Evolutionary conservation across 2,329 filamentous ascomycete species (phyloP), one percentile per base, ranked within the genome.

Genomic region (Tricladium varicosporioides): DNA sequence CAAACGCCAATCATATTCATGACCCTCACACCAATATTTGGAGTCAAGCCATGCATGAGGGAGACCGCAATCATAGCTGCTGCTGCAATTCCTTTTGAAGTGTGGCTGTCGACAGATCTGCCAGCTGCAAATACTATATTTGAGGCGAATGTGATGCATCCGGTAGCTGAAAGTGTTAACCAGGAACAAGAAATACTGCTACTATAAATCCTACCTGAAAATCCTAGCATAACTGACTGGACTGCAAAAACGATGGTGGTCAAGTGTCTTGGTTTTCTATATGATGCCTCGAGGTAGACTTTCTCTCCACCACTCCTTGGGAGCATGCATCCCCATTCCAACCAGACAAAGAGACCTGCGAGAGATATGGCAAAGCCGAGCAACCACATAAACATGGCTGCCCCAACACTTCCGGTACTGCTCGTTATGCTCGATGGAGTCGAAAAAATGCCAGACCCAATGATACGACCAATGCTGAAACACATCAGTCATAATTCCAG

Each of bases 371-470:
- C 57, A 18, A 69, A 71, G 36, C n/a, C 18, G 11, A 15, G 11
- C 16, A 46, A 5, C 43, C 18, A 46, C 11, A 46, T 13, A 13
- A 46, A 46, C 14, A 46, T n/a, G 13, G 43, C 15, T 46, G 15
- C 16, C 18, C 43, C 43, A 13, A 46, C 43, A 9, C 86, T 89
- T 1, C 87, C 87, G 2, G 84, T 82, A 0, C 82, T 80, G 40
- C 82, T 79, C 2, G 87, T 76, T 51, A 91, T 87, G 7, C 84
- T 78, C 0, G 86, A 85, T 0, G 87, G 87, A 81, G 72, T 60
- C 11, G 58, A 51, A 46, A 60, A 60, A 42, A 60, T 60, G 8
- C 58, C 58, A 7, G 47, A 56, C 5, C 58, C 58, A 19, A 60
- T 60, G 16, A 60, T 52, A 27, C 56, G 58, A 18, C 22, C 22